These are phyloP conservation scores for Triticum monococcum DNA, from an alignment of 176 grass and related monocot genomes.

Conservation along the genomic window DNA sequence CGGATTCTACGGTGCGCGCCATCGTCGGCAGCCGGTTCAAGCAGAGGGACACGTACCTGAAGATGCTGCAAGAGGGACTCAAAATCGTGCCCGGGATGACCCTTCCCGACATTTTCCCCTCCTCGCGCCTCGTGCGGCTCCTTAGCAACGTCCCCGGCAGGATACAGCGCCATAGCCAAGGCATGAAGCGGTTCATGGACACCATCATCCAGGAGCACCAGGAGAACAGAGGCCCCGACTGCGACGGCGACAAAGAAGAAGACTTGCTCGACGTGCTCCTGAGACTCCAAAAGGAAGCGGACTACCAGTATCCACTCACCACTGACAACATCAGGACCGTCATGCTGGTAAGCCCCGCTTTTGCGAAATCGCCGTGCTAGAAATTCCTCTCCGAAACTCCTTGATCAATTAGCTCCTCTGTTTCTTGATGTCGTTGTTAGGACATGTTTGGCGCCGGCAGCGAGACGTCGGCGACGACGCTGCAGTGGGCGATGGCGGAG, in stretches of 20 bases:
- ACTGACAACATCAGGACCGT: constrained; percentile 30
- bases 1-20: constrained; percentile 19
- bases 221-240: background rate
- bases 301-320: background rate
- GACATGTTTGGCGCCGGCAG: constrained; percentile 35
- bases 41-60: constrained; percentile 11
- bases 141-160: background rate
- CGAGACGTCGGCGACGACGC: constrained; percentile 25
- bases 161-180: background rate
- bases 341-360: constrained; percentile 18
- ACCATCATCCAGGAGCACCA: background rate
- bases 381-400: too few relatives aligned
- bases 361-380: background rate
- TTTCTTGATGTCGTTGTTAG: background rate
- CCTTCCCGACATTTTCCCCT: constrained; percentile 50
- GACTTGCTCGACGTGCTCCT: constrained; percentile 44
- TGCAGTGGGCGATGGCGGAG: constrained; percentile 42
- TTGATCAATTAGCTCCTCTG: background rate
- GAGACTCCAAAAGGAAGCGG: constrained; percentile 28
- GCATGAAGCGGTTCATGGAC: background rate
- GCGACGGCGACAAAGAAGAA: background rate
- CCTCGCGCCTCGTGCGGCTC: constrained; percentile 21
- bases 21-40: constrained; percentile 21
- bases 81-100: constrained; percentile 18
- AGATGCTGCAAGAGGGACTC: background rate